Base-by-base conservation (phyloP, 2,329 filamentous ascomycete genomes). In the Fusarium subtropicale region DNA sequence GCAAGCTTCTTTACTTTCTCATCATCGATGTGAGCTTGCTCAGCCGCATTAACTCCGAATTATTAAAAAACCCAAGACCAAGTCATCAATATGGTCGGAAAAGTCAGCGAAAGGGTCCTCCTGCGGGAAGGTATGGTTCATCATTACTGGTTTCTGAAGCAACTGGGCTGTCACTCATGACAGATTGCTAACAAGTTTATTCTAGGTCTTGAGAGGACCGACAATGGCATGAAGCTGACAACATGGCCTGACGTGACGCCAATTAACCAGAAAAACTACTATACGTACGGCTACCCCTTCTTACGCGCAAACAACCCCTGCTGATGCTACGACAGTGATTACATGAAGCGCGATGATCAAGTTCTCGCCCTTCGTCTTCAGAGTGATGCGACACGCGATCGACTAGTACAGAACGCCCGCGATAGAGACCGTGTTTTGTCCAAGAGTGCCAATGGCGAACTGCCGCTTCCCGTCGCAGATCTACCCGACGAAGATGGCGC, bases 191-290 rank as follows among this genome's bases (percentile, higher is more conserved):
- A 77, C 72, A 33, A 61, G 34, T 39, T 56, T 44, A 42, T 48
- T 28, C 26, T 78, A 97, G 95, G 96, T 71, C 89, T 99, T 70
- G 93, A 97, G 83, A 89, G 95, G 78, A 98, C 96, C 64, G 96
- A 99, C 84, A 99, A 99, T 88, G 94, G 95, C 82, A 95, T 99
- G 91, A 96, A 94, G 77, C 88, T 96, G 77, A 92, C 94, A 48
- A 97, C 87, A 79, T 99, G 96, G 95, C 95, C 96, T 12, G 91
- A 96, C 76, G 90, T 97, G 60, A 87, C 88, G 44, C 93, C 96
- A 75, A 99, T 99, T 81, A 99, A 99, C 79, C 96, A 99, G 80
- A 99, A 99, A 84, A 99, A 99, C 80, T 99, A 99, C 81, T 97
- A 97, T 80, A 97, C 94, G 93, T 96, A 86, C 66, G 33, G 39